Percentiles rank a stretch among this genome's conserved stretches.
phyloP scores from a whole-genome alignment of 2,329 filamentous ascomycete genomes.

The Colletotrichum tropicicola region DNA sequence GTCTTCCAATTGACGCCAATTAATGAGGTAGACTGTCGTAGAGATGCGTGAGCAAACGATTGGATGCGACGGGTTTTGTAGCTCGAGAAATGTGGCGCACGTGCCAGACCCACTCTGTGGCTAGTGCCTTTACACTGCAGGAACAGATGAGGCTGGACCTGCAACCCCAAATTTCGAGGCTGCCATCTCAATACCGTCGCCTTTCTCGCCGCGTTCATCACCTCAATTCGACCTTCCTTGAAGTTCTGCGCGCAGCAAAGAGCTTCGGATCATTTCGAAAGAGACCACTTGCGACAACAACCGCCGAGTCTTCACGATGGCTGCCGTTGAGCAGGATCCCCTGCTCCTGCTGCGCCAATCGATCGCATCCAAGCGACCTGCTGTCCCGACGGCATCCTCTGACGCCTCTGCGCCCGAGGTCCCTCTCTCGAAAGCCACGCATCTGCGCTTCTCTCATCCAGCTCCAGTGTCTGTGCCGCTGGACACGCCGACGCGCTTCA shows the following conservation, averaged over 20 bases:
- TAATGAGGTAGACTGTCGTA: too few relatives aligned
- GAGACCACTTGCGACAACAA: neutral
- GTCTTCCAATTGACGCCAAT: too few relatives aligned
- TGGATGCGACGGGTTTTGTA: neutral
- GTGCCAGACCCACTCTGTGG: too few relatives aligned
- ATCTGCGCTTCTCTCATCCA: slow-evolving; percentile 77
- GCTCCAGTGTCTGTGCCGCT: slow-evolving; percentile 72
- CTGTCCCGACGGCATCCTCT: slow-evolving; percentile 77
- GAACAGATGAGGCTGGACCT: slow-evolving; percentile 17
- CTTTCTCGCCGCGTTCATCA: slow-evolving; percentile 4
- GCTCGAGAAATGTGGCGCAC: neutral
- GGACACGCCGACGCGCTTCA: slow-evolving; percentile 83
- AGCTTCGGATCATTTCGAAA: neutral
- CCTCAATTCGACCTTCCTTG: neutral
- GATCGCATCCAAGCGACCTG: slow-evolving; percentile 75
- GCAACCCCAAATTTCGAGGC: slow-evolving; percentile 22
- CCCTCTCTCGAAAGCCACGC: slow-evolving; percentile 77
- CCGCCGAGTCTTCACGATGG: slow-evolving; percentile 53
- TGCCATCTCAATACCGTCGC: neutral
- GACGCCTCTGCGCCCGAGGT: slow-evolving; percentile 71
- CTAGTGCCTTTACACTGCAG: too few relatives aligned
- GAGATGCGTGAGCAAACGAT: too few relatives aligned
- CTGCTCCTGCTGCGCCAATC: slow-evolving; percentile 85
- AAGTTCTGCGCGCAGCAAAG: neutral
- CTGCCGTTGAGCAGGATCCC: slow-evolving; percentile 73